Conservation (phyloP, 2,329 filamentous ascomycete species). For the Teratosphaeria viscida region DNA sequence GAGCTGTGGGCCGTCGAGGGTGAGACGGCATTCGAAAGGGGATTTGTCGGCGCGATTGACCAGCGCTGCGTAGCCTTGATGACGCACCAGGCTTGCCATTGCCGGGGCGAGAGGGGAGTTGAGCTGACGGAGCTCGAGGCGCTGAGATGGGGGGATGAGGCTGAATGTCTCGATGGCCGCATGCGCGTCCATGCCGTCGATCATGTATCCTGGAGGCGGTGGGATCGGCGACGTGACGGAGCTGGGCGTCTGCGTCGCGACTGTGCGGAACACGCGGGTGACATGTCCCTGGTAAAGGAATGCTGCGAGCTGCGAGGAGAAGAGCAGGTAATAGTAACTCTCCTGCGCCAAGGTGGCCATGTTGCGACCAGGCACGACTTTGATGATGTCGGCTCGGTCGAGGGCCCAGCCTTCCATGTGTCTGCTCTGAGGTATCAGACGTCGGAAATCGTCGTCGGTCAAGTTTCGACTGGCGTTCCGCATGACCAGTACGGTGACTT, state of each 20-base stretch:
- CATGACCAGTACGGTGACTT: slow-evolving; percentile 43
- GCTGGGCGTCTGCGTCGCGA: slow-evolving; percentile 32
- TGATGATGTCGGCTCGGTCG: slow-evolving; percentile 41
- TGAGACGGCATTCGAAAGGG: slow-evolving; percentile 24
- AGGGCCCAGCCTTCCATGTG: slow-evolving; percentile 58
- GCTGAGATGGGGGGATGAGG: slow-evolving; percentile 35
- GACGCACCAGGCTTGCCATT: slow-evolving; percentile 25
- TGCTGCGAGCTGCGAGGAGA: slow-evolving; percentile 50
- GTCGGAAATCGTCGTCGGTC: slow-evolving; percentile 58
- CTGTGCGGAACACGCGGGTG: slow-evolving; percentile 40
- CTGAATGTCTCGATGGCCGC: slow-evolving; percentile 37
- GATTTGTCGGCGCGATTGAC: slow-evolving; percentile 17
- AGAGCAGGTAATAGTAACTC: slow-evolving; percentile 60
- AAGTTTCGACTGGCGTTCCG: slow-evolving; percentile 50
- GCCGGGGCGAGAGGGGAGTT: slow-evolving; percentile 24
- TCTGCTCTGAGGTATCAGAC: slow-evolving; percentile 50
- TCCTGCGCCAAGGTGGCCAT: slow-evolving; percentile 51
- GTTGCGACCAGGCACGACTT: slow-evolving; percentile 55
- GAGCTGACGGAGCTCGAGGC: slow-evolving; percentile 26
- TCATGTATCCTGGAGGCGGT: slow-evolving; percentile 31
- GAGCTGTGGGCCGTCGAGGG: slow-evolving; percentile 24
- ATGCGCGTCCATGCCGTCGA: slow-evolving; percentile 38
- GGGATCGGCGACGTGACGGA: slow-evolving; percentile 34
- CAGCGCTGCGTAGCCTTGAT: slow-evolving; percentile 23
- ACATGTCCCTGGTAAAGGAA: slow-evolving; percentile 50